Evolutionary conservation across 352 stramenopile genomes (phyloP).

Genomic region (Peronosclerospora sorghi): DNA sequence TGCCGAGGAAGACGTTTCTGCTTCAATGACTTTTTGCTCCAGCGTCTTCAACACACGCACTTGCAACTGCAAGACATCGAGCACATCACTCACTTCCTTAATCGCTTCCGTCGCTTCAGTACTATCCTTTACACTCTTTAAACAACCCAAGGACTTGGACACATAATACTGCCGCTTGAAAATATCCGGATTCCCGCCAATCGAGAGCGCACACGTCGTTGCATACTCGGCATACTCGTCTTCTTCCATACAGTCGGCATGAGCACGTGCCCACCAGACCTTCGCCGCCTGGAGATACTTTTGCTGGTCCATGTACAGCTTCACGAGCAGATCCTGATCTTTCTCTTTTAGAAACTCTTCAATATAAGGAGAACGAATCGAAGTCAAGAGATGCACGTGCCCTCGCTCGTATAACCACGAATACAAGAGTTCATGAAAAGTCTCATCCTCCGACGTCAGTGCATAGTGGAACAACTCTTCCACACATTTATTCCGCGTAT

Average conservation of each 20-base stretch:
- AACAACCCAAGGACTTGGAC: slow-evolving; percentile 58
- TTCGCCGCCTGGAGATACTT: slow-evolving; percentile 78
- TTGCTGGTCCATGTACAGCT: slow-evolving; percentile 80
- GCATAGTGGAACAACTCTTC: slow-evolving; percentile 71
- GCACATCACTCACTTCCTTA: slow-evolving; percentile 65
- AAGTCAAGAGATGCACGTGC: slow-evolving; percentile 41
- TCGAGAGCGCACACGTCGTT: slow-evolving; percentile 14
- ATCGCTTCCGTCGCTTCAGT: slow-evolving; percentile 60
- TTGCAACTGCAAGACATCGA: slow-evolving; percentile 77
- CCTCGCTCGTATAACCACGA: slow-evolving; percentile 76
- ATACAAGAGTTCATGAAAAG: slow-evolving; percentile 72
- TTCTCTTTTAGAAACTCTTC: slow-evolving; percentile 77
- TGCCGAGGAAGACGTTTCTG: slow-evolving; percentile 34
- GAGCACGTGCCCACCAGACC: slow-evolving; percentile 69
- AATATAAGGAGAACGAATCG: slow-evolving; percentile 62
- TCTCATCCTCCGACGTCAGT: slow-evolving; percentile 56
- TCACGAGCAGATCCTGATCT: slow-evolving; percentile 76
- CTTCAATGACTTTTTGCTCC: slow-evolving; percentile 52
- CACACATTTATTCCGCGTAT: slow-evolving; percentile 46
- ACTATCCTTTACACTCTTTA: slow-evolving; percentile 71
- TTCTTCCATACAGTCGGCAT: slow-evolving; percentile 40
- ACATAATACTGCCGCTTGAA: slow-evolving; percentile 78
- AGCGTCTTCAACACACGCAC: slow-evolving; percentile 71
- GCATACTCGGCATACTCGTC: slow-evolving; percentile 36
- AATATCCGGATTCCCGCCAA: slow-evolving; percentile 59